These are phyloP conservation scores for Aspergillus taichungensis DNA, from an alignment of 495 filamentous ascomycete species.

Conservation along the genomic window DNA sequence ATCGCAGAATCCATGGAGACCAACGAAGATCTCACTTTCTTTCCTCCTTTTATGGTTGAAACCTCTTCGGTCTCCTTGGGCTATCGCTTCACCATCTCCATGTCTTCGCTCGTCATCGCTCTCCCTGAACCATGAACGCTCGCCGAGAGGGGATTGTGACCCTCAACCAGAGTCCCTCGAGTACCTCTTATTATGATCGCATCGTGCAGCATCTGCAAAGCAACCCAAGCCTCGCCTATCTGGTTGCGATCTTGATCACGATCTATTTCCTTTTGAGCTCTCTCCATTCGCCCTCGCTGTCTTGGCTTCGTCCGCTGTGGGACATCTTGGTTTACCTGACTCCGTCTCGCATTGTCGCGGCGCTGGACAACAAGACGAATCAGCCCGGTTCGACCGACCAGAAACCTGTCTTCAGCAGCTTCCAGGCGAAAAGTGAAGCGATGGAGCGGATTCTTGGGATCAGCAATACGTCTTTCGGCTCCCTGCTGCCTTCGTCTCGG, in stretches of 20 bases:
- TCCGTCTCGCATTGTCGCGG: constrained; percentile 51
- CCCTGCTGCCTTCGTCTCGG: constrained; percentile 38
- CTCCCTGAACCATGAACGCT: constrained; percentile 33
- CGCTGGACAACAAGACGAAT: constrained; percentile 41
- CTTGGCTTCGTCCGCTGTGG: constrained; percentile 41
- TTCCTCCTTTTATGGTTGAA: too few species aligned
- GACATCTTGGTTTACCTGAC: constrained; percentile 51
- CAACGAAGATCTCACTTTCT: too few species aligned
- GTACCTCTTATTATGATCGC: constrained; percentile 29
- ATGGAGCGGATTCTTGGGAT: constrained; percentile 60
- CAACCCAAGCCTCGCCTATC: constrained; percentile 18
- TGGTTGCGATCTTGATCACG: constrained; percentile 15
- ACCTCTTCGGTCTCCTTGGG: neutral
- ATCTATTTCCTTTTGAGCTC: constrained; percentile 21
- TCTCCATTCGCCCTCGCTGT: constrained; percentile 20
- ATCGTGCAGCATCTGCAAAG: constrained; percentile 18
- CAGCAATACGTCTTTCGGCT: constrained; percentile 44
- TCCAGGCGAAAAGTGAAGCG: constrained; percentile 52
- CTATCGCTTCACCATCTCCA: constrained; percentile 12
- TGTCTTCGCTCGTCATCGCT: constrained; percentile 11
- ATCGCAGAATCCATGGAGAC: neutral
- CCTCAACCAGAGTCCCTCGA: constrained; percentile 23
- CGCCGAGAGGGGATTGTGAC: constrained; percentile 27
- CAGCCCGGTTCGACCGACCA: constrained; percentile 15
- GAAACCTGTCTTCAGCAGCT: constrained; percentile 15